Conservation (phyloP, 78 protist genomes). For the Dictyostelium discoideum region DNA sequence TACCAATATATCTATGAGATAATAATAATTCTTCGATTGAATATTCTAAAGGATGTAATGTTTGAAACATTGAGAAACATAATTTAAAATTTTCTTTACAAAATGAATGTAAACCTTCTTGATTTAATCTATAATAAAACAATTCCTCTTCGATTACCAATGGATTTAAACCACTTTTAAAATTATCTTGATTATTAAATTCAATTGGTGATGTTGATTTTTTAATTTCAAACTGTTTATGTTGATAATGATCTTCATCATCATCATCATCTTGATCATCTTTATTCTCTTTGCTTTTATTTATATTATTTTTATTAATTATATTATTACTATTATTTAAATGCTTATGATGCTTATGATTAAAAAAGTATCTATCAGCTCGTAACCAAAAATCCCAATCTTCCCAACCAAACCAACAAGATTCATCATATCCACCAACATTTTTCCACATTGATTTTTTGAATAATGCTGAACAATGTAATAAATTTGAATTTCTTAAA, state of each 20-base stretch:
- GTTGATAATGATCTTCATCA: neutral
- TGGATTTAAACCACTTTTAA: conserved; percentile 1
- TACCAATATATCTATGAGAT: conserved; percentile 32
- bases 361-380: neutral
- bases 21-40: conserved; percentile 1
- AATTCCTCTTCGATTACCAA: neutral
- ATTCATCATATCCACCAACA: conserved; percentile 19
- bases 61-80: conserved; percentile 74
- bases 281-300: neutral
- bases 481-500: neutral
- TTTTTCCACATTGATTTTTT: conserved; percentile 23
- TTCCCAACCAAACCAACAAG: conserved; percentile 79
- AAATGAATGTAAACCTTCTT: conserved; percentile 74
- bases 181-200: neutral
- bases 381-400: conserved; percentile 82
- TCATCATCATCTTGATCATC: neutral
- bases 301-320: neutral
- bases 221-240: neutral
- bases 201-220: neutral
- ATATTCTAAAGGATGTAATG: conserved; percentile 19
- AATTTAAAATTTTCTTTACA: conserved; percentile 44
- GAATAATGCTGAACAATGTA: conserved; percentile 45
- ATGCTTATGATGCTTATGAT: neutral
- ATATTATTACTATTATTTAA: neutral
- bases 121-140: conserved; percentile 41